A percentile compares a stretch with the other conserved stretches of the same genome.
These are phyloP conservation scores for Asterophora lycoperdoides DNA, from an alignment of 768 basidiomycete genomes.

Conservation along the genomic window DNA sequence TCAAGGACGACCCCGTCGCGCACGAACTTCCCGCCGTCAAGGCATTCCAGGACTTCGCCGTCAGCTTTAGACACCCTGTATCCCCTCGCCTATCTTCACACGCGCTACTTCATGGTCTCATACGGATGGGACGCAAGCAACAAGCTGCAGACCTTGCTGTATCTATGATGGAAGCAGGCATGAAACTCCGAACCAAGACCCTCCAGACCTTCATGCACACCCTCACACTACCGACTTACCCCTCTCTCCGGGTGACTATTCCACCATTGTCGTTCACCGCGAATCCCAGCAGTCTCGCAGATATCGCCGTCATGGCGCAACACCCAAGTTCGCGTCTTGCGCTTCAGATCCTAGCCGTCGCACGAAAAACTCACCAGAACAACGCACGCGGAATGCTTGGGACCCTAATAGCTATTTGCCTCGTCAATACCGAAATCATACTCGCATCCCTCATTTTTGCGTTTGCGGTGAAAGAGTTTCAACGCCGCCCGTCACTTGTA, in stretches of 20 bases:
- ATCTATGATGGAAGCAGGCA: conserved; percentile 50
- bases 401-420: conserved; percentile 54
- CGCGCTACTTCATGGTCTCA: conserved; percentile 57
- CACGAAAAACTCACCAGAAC: conserved; percentile 49
- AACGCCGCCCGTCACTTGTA: conserved; percentile 25
- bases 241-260: conserved; percentile 14
- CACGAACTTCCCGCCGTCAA: conserved; percentile 14
- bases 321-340: conserved; percentile 46
- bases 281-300: conserved; percentile 22
- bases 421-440: conserved; percentile 77
- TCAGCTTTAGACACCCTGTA: conserved; percentile 46
- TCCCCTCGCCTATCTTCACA: conserved; percentile 62
- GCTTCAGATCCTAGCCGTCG: conserved; percentile 46
- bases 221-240: conserved; percentile 18
- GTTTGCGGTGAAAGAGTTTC: conserved; percentile 60
- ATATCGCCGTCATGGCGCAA: conserved; percentile 32
- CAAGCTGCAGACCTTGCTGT: conserved; percentile 48
- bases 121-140: conserved; percentile 45
- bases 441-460: conserved; percentile 71
- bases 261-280: conserved; percentile 13
- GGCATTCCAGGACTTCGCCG: conserved; percentile 33
- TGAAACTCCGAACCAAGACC: conserved; percentile 45
- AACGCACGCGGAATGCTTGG: conserved; percentile 60
- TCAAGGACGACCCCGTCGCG: conserved; percentile 17
- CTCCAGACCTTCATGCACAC: conserved; percentile 40